Percentiles rank a stretch among this genome's conserved stretches.
These are phyloP conservation scores for Chaetomium globosum DNA, from an alignment of 2,329 filamentous ascomycete species.

Conservation along the genomic window DNA sequence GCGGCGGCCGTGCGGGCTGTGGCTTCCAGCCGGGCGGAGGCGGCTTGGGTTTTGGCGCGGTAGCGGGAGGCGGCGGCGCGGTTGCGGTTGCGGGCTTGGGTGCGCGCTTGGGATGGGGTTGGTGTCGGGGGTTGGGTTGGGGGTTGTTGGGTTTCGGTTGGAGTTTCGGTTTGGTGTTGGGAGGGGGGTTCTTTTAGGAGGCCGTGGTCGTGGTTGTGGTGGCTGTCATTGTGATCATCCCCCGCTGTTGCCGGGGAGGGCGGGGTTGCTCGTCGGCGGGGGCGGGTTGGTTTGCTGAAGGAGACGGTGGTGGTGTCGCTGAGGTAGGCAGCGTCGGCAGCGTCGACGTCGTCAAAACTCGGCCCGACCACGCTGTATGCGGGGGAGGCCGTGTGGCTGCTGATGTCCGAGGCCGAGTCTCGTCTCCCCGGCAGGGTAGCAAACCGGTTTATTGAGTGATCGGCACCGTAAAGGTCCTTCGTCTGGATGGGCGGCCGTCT, in stretches of 20 bases:
- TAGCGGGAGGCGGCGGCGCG: slow-evolving; percentile 40
- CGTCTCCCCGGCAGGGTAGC: not conserved
- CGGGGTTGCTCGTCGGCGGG: not conserved
- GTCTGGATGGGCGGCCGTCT: slow-evolving; percentile 7
- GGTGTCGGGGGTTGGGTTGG: too few species aligned
- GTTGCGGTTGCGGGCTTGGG: slow-evolving; percentile 32
- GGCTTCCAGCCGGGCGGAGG: slow-evolving; percentile 36
- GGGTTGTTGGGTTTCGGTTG: not conserved
- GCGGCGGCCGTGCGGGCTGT: slow-evolving; percentile 31
- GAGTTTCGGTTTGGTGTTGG: not conserved
- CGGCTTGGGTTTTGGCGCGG: slow-evolving; percentile 40
- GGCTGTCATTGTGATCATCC: not conserved
- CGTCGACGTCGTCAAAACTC: not conserved
- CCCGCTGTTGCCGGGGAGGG: not conserved
- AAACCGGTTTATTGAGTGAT: not conserved
- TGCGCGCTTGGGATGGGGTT: not conserved
- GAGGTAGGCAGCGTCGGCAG: not conserved
- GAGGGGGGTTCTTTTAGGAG: too few species aligned
- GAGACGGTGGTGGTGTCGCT: not conserved
- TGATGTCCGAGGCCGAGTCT: not conserved
- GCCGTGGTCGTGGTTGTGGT: not conserved
- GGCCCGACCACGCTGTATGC: not conserved
- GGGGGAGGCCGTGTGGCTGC: not conserved
- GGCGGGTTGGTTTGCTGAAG: not conserved
- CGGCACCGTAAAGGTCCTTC: not conserved